Evolutionary conservation across 306 rosid genomes (phyloP).

Genomic region (Vigna mungo): DNA sequence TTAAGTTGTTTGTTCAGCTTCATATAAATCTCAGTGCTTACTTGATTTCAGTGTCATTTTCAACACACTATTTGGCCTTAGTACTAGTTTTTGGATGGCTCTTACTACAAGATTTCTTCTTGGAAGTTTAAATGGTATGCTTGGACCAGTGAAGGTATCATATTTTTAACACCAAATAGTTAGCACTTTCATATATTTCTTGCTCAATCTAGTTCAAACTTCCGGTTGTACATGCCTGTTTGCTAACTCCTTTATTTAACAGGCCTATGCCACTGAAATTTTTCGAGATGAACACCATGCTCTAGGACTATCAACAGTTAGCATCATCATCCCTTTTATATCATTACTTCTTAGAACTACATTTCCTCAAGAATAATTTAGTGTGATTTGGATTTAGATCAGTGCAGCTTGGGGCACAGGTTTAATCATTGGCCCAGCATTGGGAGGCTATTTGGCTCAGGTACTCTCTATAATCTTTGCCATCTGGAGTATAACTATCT

Average conservation of each 20-base stretch:
- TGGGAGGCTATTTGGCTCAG: slow-evolving; percentile 94
- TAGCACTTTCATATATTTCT: not conserved
- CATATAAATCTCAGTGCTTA: slow-evolving; percentile 5
- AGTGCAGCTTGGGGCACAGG: slow-evolving; percentile 85
- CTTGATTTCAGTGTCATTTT: slow-evolving; percentile 63
- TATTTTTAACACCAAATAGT: not conserved
- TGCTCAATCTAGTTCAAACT: not conserved
- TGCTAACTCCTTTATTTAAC: slow-evolving; percentile 39
- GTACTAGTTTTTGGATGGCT: slow-evolving; percentile 94
- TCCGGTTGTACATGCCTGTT: not conserved
- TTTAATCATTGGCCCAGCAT: slow-evolving; percentile 83
- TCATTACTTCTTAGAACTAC: not conserved
- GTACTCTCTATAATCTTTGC: slow-evolving; percentile 49
- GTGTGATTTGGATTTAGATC: slow-evolving; percentile 57
- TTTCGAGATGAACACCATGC: slow-evolving; percentile 80
- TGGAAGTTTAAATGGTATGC: slow-evolving; percentile 78
- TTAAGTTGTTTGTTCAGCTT: not conserved
- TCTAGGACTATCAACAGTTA: slow-evolving; percentile 78
- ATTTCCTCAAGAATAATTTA: slow-evolving; percentile 4
- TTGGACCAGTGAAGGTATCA: slow-evolving; percentile 89
- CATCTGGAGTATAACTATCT: slow-evolving; percentile 1
- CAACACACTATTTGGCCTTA: slow-evolving; percentile 93
- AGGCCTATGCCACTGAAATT: slow-evolving; percentile 88
- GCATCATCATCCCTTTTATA: slow-evolving; percentile 41
- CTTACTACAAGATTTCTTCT: slow-evolving; percentile 74